Base-by-base conservation (phyloP, 169 alveolate genomes). In the Cryptosporidium meleagridis region DNA sequence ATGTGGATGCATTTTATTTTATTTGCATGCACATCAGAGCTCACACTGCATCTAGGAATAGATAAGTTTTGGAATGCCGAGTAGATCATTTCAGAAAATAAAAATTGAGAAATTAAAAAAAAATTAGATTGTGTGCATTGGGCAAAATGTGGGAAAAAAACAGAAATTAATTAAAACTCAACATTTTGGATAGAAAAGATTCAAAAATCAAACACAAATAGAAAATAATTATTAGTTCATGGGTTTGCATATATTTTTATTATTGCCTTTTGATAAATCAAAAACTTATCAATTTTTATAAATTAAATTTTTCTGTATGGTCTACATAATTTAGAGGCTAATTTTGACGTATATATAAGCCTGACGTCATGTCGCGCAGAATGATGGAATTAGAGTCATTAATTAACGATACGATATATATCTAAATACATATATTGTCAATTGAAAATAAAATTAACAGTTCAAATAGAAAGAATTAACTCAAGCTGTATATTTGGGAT, bases 251-350 rank as follows among this genome's bases (percentile, higher is more conserved):
- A 14, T 48, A 1, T 14, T 14, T 48, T 48, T 7, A 48, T 16
- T 48, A 12, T 14, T 16, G 8, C 7, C 21, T 48, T 48, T 0
- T 48, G 8, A 48, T 0, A 14, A 48, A 7, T 48, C n/a, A 16
- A 14, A 12, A 48, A 48, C 14, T 4, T 14, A 48, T 14, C 18
- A 48, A 48, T 23, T 55, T n/a, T 53, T n/a, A 16, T 53, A 53
- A 8, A 55, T 12, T 23, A 55, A 31, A 31, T 31, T 31, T n/a
- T 65, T 35, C 72, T 65, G 72, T 65, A 65, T 31, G 52, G 72
- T 65, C 72, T 65, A 65, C 72, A 33, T 65, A 31, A 65, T n/a
- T 48, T 33, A 65, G 51, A 65, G 72, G 72, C 72, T 37, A 16
- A 65, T 35, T 55, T 55, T 65, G 72, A 65, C 72, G 72, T 65